Evolutionary conservation across 2,329 filamentous ascomycete species (phyloP), one percentile per base, ranked within the genome.

Genomic region (Verticillium tricorpus): DNA sequence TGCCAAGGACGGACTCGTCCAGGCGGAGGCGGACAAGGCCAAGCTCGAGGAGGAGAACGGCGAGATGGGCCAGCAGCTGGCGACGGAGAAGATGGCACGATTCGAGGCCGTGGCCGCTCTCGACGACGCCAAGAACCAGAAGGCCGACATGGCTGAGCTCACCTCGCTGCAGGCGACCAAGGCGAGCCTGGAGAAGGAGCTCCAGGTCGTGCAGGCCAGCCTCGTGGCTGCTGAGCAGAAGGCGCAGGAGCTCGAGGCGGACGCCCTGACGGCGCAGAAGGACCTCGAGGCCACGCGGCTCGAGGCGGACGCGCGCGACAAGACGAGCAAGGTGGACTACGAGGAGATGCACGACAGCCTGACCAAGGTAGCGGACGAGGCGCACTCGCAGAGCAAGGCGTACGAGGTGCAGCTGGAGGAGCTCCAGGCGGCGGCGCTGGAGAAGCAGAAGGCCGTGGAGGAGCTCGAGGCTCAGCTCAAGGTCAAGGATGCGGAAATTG

Each of bases 401-500:
- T 75, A 80, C 56, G 79, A 84, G 70, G 75, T 79, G 61, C 77
- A 81, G 74, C 74, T 84, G 56, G 76, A 81, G 15, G 78, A 78
- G 39, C 71, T 82, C 60, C 74, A 73, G 14, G 72, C 75, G 66
- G 76, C 80, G 69, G 72, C 82, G 1, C 77, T 79, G 64, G 80
- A 85, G 62, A 77, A 76, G 60, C 76, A 77, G 64, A 80, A 76
- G 73, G 80, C 77, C 72, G 69, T 80, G 34, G 79, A 79, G 60
- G 79, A 84, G 67, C 70, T 82, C 69, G 78, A 82, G 66, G 82
- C 83, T 39, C 82, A 83, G 69, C 75, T 85, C 66, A 86, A 84
- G 76, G 83, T 88, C 59, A 87, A 85, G 76, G 85, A 88, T 52
- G 85, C 85, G 50, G 85, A 89, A 73, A 77, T 89, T 69, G 83